A percentile compares a stretch with the other conserved stretches of the same genome.
phyloP scores from a whole-genome alignment of 768 basidiomycete genomes.

The Cubamyces lactineus region DNA sequence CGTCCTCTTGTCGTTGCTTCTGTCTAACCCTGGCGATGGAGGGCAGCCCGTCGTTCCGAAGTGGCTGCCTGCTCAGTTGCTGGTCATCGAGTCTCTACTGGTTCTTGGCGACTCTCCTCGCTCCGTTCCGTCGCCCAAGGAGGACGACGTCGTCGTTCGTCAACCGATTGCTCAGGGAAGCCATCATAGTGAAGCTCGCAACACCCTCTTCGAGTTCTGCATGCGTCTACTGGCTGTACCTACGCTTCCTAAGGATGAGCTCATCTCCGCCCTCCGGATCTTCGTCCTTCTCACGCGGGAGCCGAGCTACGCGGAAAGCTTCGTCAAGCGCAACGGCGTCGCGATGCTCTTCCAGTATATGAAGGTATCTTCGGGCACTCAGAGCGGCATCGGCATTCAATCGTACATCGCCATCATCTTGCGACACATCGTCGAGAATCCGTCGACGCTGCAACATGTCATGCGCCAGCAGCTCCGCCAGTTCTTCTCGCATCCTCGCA shows the following conservation, averaged over 20 bases:
- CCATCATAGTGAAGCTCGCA: constrained; percentile 59
- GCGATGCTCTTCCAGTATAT: constrained; percentile 67
- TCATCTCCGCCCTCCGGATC: constrained; percentile 79
- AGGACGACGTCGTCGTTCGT: constrained; percentile 61
- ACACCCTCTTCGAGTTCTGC: constrained; percentile 75
- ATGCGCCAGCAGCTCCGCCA: constrained; percentile 86
- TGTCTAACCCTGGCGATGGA: constrained; percentile 56
- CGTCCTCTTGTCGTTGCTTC: constrained; percentile 64
- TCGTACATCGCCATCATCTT: constrained; percentile 86
- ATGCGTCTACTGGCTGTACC: constrained; percentile 68
- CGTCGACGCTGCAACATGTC: constrained; percentile 59
- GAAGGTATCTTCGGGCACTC: constrained; percentile 56
- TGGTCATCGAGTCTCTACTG: constrained; percentile 85
- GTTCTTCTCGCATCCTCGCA: constrained; percentile 76
- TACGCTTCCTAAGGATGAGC: constrained; percentile 74
- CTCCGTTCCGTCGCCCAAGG: constrained; percentile 65
- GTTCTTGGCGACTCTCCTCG: constrained; percentile 75
- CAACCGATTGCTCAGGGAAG: constrained; percentile 64
- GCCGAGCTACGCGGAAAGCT: constrained; percentile 60
- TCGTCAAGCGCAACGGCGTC: constrained; percentile 71
- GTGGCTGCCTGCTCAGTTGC: constrained; percentile 87
- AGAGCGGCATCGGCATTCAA: constrained; percentile 60
- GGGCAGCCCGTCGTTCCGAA: constrained; percentile 66
- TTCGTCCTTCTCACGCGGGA: constrained; percentile 86
- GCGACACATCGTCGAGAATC: constrained; percentile 90